Conservation (phyloP, 2,329 filamentous ascomycete genomes). For the Penicillium sp. region DNA sequence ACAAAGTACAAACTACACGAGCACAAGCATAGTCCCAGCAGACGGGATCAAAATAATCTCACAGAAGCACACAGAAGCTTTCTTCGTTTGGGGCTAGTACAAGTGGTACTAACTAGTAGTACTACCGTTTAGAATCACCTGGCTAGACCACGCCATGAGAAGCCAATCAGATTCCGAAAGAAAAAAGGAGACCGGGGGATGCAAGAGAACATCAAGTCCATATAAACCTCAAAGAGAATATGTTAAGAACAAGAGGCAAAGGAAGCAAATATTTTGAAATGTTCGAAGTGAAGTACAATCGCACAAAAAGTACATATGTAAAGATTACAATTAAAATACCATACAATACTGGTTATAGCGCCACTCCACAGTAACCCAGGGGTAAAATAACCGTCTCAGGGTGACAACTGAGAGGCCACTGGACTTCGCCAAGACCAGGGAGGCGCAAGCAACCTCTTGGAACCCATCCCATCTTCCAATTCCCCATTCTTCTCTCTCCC, state of each 20-base stretch:
- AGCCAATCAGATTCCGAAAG: neutral
- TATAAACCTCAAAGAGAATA: neutral
- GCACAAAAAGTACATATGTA: neutral
- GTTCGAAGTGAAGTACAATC: neutral
- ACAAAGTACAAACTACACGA: neutral
- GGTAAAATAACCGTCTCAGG: conserved; percentile 27
- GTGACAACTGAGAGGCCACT: conserved; percentile 17
- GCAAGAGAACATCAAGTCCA: neutral
- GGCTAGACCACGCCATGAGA: neutral
- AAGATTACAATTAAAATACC: conserved; percentile 1
- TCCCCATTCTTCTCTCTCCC: conserved; percentile 25
- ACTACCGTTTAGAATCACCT: neutral
- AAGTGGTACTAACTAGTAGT: neutral
- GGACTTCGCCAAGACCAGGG: conserved; percentile 11
- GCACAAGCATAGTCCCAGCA: conserved; percentile 7
- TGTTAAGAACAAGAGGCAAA: neutral
- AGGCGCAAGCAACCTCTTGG: conserved; percentile 29
- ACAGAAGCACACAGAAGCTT: conserved; percentile 5
- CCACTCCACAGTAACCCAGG: conserved; percentile 13
- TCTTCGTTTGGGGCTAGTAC: conserved; percentile 1
- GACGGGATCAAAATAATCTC: neutral
- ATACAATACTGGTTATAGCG: conserved; percentile 7
- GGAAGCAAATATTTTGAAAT: neutral
- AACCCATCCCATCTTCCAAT: conserved; percentile 23
- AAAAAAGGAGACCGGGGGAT: neutral